These are phyloP conservation scores for Deinandra increscens DNA, from an alignment of 129 eudicot species.

Conservation along the genomic window DNA sequence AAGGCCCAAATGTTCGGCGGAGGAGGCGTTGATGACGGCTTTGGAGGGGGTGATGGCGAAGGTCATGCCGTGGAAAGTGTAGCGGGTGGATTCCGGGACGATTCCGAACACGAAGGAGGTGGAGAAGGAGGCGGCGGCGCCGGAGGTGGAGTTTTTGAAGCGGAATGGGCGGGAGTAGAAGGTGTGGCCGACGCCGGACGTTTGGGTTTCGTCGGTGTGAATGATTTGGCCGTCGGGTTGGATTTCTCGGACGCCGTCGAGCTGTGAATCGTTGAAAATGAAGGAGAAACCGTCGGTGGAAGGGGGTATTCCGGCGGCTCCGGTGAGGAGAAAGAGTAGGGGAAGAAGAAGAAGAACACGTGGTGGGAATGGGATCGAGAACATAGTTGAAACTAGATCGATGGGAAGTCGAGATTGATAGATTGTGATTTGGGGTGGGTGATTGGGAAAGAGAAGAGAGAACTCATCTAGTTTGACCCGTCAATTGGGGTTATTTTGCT, in stretches of 20 bases:
- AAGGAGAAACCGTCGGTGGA: constrained; percentile 30
- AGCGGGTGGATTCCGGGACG: constrained; percentile 28
- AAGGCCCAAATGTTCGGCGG: constrained; percentile 46
- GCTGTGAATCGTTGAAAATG: constrained; percentile 33
- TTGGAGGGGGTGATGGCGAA: constrained; percentile 47
- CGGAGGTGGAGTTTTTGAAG: constrained; percentile 37
- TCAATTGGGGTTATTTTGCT: neutral
- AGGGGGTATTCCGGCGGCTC: neutral
- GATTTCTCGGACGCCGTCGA: constrained; percentile 38
- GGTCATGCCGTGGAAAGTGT: constrained; percentile 50
- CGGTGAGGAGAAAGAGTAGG: constrained; percentile 14
- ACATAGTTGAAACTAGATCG: no score
- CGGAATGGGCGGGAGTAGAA: constrained; percentile 37
- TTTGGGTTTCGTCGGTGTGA: constrained; percentile 29
- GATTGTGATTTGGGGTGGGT: no score
- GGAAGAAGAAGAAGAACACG: no score
- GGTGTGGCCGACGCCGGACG: constrained; percentile 39
- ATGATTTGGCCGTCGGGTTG: constrained; percentile 27
- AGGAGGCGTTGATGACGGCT: constrained; percentile 27
- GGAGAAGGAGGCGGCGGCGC: constrained; percentile 45
- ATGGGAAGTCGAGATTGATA: no score
- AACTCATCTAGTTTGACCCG: neutral
- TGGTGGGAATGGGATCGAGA: no score
- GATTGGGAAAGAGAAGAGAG: neutral
- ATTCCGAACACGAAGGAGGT: constrained; percentile 53